These are phyloP conservation scores for Fusarium anthophilum DNA, from an alignment of 2,329 filamentous ascomycete species.

Conservation along the genomic window DNA sequence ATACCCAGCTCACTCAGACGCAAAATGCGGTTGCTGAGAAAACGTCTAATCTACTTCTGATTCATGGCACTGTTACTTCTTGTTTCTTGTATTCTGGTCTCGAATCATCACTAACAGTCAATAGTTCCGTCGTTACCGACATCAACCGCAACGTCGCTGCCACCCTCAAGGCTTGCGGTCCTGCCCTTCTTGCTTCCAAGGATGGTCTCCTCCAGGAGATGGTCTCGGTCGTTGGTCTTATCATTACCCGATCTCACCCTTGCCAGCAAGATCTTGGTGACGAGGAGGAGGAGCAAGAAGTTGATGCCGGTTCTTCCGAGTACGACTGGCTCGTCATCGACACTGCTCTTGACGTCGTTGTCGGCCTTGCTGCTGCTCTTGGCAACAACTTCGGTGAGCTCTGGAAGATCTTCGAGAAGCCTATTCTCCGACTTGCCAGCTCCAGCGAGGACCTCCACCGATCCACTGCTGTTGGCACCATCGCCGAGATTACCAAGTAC, in stretches of 20 bases:
- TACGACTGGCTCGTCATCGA: slow-evolving; percentile 98
- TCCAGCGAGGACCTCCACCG: slow-evolving; percentile 89
- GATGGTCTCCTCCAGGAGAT: slow-evolving; percentile 76
- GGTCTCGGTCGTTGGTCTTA: slow-evolving; percentile 76
- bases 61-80: slow-evolving; percentile 41
- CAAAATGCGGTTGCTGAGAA: slow-evolving; percentile 90
- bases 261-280: slow-evolving; percentile 92
- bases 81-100: slow-evolving; percentile 33
- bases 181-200: slow-evolving; percentile 79
- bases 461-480: slow-evolving; percentile 87
- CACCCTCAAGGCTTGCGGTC: slow-evolving; percentile 90
- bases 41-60: slow-evolving; percentile 61
- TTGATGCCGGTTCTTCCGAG: slow-evolving; percentile 83
- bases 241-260: slow-evolving; percentile 90
- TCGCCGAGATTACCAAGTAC: slow-evolving; percentile 88
- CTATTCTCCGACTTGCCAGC: slow-evolving; percentile 85
- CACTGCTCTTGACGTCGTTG: slow-evolving; percentile 90
- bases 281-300: slow-evolving; percentile 78
- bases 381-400: slow-evolving; percentile 84
- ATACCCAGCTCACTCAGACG: slow-evolving; percentile 99
- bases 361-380: slow-evolving; percentile 83
- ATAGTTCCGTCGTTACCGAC: slow-evolving; percentile 87
- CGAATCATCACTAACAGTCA: slow-evolving; percentile 53
- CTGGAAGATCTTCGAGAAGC: slow-evolving; percentile 97
- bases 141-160: slow-evolving; percentile 94